Conservation (phyloP, 768 basidiomycete species). For the Suillus lakei region DNA sequence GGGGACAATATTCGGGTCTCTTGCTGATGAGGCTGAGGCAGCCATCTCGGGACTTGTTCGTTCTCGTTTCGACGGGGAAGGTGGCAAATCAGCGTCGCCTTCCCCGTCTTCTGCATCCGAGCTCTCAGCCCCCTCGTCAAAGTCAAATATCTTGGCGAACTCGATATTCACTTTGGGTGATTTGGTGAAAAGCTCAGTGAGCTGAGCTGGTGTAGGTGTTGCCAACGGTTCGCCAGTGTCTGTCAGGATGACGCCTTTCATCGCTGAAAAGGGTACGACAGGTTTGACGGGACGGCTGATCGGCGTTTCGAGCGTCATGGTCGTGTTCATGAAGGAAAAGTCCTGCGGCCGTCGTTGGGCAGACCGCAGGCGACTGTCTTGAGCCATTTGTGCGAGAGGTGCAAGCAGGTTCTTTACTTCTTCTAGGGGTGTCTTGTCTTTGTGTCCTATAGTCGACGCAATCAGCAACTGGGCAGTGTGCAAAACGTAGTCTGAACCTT, state of each 20-base stretch:
- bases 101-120: conserved; percentile 30
- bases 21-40: conserved; percentile 33
- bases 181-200: conserved; percentile 67
- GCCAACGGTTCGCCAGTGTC: conserved; percentile 74
- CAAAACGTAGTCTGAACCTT: conserved; percentile 10
- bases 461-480: background rate
- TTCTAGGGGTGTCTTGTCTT: conserved; percentile 66
- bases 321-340: conserved; percentile 24
- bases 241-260: conserved; percentile 82
- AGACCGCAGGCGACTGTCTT: conserved; percentile 28
- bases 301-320: conserved; percentile 54
- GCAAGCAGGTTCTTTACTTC: conserved; percentile 75
- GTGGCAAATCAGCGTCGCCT: conserved; percentile 31
- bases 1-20: conserved; percentile 30
- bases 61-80: conserved; percentile 54
- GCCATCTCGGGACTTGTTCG: conserved; percentile 35
- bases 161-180: conserved; percentile 75
- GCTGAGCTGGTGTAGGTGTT: conserved; percentile 71
- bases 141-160: conserved; percentile 81
- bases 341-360: conserved; percentile 21
- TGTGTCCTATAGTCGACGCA: conserved; percentile 40
- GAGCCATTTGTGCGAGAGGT: conserved; percentile 47
- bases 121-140: conserved; percentile 43
- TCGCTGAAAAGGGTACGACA: conserved; percentile 50
- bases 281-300: conserved; percentile 41